Evolutionary conservation across 768 basidiomycete species (phyloP).

Genomic region (Hortiboletus campestris): DNA sequence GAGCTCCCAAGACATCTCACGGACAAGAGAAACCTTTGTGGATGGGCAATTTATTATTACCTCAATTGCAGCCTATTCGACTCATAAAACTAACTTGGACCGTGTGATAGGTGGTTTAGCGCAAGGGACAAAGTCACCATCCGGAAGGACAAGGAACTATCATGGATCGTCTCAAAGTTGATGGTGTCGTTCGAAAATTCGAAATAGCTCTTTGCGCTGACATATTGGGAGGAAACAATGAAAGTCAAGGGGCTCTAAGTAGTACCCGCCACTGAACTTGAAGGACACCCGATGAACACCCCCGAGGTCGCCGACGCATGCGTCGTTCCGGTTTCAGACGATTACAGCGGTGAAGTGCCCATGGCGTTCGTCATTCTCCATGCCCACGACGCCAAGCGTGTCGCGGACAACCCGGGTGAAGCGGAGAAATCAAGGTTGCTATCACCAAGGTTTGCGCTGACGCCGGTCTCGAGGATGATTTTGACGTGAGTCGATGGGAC

Average conservation of each 20-base stretch:
- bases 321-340: conserved; percentile 65
- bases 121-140: conserved; percentile 68
- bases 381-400: conserved; percentile 37
- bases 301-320: conserved; percentile 59
- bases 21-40: conserved; percentile 66
- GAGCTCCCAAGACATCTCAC: conserved; percentile 26
- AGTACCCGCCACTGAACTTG: conserved; percentile 70
- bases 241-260: conserved; percentile 75
- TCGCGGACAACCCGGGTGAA: conserved; percentile 29
- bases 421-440: conserved; percentile 39
- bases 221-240: conserved; percentile 51
- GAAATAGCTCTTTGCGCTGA: background rate
- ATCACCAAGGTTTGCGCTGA: conserved; percentile 44
- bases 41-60: conserved; percentile 48
- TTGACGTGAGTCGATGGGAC: background rate
- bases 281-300: conserved; percentile 63
- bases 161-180: conserved; percentile 61
- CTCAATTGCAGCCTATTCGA: background rate
- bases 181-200: background rate
- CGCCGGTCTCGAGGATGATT: background rate
- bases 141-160: conserved; percentile 53
- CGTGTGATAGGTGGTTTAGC: conserved; percentile 53
- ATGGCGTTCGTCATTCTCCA: conserved; percentile 64
- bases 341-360: conserved; percentile 71
- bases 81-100: background rate